phyloP scores from a whole-genome alignment of 495 filamentous ascomycete species.

The Cercophora samala region DNA sequence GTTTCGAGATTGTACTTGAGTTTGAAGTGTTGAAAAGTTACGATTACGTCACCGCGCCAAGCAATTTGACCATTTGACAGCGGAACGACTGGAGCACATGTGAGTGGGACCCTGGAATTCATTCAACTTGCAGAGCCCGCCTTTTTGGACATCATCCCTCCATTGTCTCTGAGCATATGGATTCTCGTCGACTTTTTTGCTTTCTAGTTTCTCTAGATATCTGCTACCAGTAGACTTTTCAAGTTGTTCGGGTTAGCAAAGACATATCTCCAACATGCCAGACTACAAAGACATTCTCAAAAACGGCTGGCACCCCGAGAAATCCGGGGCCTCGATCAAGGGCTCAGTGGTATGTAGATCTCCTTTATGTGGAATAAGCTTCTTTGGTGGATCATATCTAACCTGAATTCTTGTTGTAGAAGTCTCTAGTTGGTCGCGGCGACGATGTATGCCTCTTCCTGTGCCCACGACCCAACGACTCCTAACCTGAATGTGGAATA shows the following conservation, averaged over 20 bases:
- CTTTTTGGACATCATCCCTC: background rate
- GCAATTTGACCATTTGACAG: background rate
- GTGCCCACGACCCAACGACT: too few relatives aligned
- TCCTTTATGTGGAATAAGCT: background rate
- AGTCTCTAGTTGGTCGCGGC: slow-evolving; percentile 41
- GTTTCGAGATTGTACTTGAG: too few relatives aligned
- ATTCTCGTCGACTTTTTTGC: background rate
- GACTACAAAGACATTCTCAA: slow-evolving; percentile 42
- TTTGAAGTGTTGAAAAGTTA: background rate
- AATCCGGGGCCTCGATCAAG: slow-evolving; percentile 37
- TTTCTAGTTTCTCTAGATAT: background rate
- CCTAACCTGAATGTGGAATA: background rate
- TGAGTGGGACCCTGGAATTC: background rate
- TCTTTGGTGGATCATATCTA: background rate
- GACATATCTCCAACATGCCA: slow-evolving; percentile 8
- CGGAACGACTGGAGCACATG: too few relatives aligned
- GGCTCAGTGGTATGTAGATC: slow-evolving; percentile 39
- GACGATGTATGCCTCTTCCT: slow-evolving; percentile 26
- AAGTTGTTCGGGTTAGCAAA: background rate
- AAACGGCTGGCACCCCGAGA: slow-evolving; percentile 44
- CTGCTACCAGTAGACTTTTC: background rate
- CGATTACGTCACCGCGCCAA: background rate
- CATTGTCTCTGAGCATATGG: background rate
- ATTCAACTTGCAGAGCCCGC: background rate
- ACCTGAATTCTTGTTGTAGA: slow-evolving; percentile 29